Evolutionary conservation across 2,329 filamentous ascomycete genomes (phyloP).

Genomic region (Botrytis deweyae): DNA sequence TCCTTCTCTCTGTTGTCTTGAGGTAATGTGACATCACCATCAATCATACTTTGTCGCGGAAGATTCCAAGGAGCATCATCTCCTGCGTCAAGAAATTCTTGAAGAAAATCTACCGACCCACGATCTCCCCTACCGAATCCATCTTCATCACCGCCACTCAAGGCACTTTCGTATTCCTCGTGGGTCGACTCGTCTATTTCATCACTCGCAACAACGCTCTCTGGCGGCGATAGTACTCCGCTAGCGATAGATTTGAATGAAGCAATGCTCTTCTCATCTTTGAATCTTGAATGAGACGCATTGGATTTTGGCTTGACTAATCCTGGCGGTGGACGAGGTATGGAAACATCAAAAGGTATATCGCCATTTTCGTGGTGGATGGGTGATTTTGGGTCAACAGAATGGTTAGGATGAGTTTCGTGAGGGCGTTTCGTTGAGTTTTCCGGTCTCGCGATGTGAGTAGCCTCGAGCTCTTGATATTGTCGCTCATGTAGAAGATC

Average conservation of each 20-base stretch:
- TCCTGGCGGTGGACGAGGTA: slow-evolving; percentile 6
- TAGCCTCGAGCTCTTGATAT: slow-evolving; percentile 1
- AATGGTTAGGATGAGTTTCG: background rate
- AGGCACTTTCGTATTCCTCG: slow-evolving; percentile 20
- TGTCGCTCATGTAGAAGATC: background rate
- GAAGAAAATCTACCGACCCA: slow-evolving; percentile 10
- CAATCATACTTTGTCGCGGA: slow-evolving; percentile 17
- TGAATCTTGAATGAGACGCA: background rate
- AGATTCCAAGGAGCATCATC: slow-evolving; percentile 20
- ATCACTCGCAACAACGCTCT: slow-evolving; percentile 14
- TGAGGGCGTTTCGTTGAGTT: background rate
- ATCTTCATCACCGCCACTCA: slow-evolving; percentile 18
- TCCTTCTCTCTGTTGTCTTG: background rate
- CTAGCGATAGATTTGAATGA: slow-evolving; percentile 18
- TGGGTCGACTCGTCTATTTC: slow-evolving; percentile 10
- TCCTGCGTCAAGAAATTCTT: slow-evolving; percentile 19
- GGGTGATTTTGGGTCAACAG: background rate
- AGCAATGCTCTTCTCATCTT: slow-evolving; percentile 15
- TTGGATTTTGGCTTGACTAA: slow-evolving; percentile 16
- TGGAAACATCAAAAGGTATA: background rate
- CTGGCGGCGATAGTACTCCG: slow-evolving; percentile 7
- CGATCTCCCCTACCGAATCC: slow-evolving; percentile 18
- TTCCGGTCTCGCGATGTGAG: background rate
- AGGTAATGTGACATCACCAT: background rate
- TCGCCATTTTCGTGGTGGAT: background rate